Evolutionary conservation across 169 alveolate species (phyloP).

Genomic region (Perkinsus marinus): DNA sequence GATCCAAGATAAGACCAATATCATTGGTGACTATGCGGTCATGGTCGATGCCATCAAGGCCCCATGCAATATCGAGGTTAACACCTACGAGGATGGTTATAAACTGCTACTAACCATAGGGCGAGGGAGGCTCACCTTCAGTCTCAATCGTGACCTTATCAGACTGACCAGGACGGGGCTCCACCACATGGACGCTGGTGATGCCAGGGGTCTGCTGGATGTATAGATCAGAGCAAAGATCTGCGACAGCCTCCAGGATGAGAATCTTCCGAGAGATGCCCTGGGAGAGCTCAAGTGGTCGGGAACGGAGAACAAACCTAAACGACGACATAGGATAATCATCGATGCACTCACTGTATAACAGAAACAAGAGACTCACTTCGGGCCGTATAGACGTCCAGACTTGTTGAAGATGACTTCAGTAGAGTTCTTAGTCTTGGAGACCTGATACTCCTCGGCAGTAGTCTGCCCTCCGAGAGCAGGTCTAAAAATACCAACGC

Average conservation of each 20-base stretch:
- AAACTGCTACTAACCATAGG: no score
- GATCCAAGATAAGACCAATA: slow-evolving; percentile 69
- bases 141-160: slow-evolving; percentile 37
- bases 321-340: no score
- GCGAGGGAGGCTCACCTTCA: slow-evolving; percentile 45
- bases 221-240: neutral
- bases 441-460: neutral
- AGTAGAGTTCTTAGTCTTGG: neutral
- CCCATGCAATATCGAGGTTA: slow-evolving; percentile 38
- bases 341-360: no score
- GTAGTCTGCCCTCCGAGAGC: neutral
- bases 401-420: neutral
- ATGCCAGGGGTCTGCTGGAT: slow-evolving; percentile 25
- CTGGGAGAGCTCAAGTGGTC: neutral
- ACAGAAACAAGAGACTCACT: no score
- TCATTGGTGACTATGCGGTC: slow-evolving; percentile 80
- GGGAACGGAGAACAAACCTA: neutral
- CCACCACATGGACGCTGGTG: slow-evolving; percentile 18
- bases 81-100: slow-evolving; percentile 51
- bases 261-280: neutral
- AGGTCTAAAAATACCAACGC: neutral
- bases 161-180: slow-evolving; percentile 3
- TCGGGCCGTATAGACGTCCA: neutral
- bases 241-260: neutral
- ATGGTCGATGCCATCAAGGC: slow-evolving; percentile 51